Conservation (phyloP, 2,329 filamentous ascomycete genomes). For the Herpotrichia juniperi region DNA sequence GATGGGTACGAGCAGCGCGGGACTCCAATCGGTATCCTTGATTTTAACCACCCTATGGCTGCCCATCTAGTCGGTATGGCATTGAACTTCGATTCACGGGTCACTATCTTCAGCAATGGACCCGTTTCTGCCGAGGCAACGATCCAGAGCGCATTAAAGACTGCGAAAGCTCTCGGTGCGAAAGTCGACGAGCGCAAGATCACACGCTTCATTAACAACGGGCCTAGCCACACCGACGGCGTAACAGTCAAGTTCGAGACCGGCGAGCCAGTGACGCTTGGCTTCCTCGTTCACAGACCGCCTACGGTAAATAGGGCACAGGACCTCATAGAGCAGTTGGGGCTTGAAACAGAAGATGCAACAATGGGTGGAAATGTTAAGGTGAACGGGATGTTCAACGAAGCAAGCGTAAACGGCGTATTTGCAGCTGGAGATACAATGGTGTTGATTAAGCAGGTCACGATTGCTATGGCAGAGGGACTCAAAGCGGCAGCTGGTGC, state of each 20-base stretch:
- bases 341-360: constrained; percentile 46
- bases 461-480: constrained; percentile 35
- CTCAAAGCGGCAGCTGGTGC: constrained; percentile 34
- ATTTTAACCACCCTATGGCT: constrained; percentile 25
- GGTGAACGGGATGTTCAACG: constrained; percentile 52
- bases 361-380: constrained; percentile 51
- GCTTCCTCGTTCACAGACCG: constrained; percentile 34
- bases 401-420: constrained; percentile 58
- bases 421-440: constrained; percentile 61
- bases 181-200: constrained; percentile 33
- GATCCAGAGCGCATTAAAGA: constrained; percentile 26
- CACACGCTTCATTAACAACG: constrained; percentile 32
- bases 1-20: constrained; percentile 65
- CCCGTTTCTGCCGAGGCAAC: constrained; percentile 11
- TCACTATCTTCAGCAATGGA: constrained; percentile 37
- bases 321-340: constrained; percentile 37
- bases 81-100: constrained; percentile 24
- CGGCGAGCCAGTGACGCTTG: constrained; percentile 29
- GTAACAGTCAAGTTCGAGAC: constrained; percentile 36
- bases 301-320: constrained; percentile 37
- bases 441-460: constrained; percentile 38
- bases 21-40: constrained; percentile 33
- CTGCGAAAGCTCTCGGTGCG: constrained; percentile 26
- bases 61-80: constrained; percentile 35
- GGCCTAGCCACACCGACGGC: constrained; percentile 27